Conservation (phyloP, 345 rosid genomes). For the Arabidopsis arenosa region DNA sequence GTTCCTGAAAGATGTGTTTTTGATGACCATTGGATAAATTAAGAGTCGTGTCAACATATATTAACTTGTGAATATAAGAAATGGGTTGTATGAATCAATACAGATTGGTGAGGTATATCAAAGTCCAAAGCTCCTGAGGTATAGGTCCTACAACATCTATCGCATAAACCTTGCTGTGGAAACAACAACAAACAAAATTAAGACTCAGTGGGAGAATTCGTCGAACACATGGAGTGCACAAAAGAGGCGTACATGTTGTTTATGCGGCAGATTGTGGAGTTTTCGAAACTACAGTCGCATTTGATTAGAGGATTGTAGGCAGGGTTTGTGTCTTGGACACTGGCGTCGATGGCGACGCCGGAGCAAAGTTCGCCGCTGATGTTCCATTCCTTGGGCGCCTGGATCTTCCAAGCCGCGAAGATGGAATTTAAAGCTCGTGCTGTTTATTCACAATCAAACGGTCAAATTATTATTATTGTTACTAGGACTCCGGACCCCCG, state of each 20-base stretch:
- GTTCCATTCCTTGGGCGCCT: conserved; percentile 47
- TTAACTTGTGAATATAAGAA: neutral
- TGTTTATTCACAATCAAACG: neutral
- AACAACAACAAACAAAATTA: neutral
- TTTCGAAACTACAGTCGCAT: conserved; percentile 53
- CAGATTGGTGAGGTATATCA: conserved; percentile 44
- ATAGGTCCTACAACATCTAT: conserved; percentile 38
- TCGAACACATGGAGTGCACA: conserved; percentile 24
- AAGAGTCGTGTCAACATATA: conserved; percentile 6
- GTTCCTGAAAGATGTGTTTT: conserved; percentile 38
- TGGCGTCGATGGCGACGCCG: conserved; percentile 50
- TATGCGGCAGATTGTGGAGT: conserved; percentile 47
- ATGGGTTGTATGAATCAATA: neutral
- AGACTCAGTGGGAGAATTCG: neutral
- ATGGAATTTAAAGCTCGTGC: conserved; percentile 37
- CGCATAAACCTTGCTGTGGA: conserved; percentile 46
- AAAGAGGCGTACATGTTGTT: conserved; percentile 26
- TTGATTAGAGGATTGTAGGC: conserved; percentile 55
- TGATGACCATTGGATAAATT: neutral
- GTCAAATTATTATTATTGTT: neutral
- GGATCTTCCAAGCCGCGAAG: conserved; percentile 36
- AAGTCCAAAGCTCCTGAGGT: conserved; percentile 48
- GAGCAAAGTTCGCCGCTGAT: conserved; percentile 63
- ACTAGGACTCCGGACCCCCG: too few species aligned
- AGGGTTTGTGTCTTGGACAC: neutral